Conservation (phyloP, 345 rosid species). For the Hevea brasiliensis region DNA sequence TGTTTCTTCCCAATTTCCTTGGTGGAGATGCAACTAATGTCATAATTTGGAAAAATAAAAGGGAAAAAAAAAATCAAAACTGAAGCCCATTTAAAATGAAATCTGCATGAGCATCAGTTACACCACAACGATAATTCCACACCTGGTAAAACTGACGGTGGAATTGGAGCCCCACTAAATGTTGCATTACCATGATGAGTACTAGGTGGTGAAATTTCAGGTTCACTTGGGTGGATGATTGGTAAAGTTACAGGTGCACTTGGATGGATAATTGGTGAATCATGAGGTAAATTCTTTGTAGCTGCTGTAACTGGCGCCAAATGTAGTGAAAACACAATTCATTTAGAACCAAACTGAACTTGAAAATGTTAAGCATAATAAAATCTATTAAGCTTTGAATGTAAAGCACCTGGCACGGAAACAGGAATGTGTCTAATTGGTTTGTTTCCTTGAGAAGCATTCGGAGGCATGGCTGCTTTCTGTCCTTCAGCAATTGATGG, state of each 20-base stretch:
- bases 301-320: constrained; percentile 28
- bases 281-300: constrained; percentile 17
- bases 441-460: constrained; percentile 29
- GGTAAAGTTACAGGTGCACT: constrained; percentile 26
- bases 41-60: constrained; percentile 17
- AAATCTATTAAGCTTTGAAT: constrained; percentile 28
- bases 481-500: not conserved
- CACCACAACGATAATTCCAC: not conserved
- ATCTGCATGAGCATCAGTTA: constrained; percentile 12
- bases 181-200: constrained; percentile 19
- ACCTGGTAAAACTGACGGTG: constrained; percentile 23
- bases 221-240: not conserved
- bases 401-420: constrained; percentile 42
- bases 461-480: constrained; percentile 21
- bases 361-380: constrained; percentile 10
- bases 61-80: constrained; percentile 1
- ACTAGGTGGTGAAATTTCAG: constrained; percentile 23
- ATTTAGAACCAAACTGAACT: constrained; percentile 6
- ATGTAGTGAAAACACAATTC: constrained; percentile 10
- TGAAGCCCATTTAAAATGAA: constrained; percentile 13
- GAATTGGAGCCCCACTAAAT: constrained; percentile 21
- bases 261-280: constrained; percentile 19
- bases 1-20: constrained; percentile 29
- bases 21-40: constrained; percentile 47
- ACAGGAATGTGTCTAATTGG: constrained; percentile 40